Percentiles rank a stretch among this genome's conserved stretches.
Evolutionary conservation across 2,329 filamentous ascomycete species (phyloP).

Genomic region (Arthrobotrys entomopaga): DNA sequence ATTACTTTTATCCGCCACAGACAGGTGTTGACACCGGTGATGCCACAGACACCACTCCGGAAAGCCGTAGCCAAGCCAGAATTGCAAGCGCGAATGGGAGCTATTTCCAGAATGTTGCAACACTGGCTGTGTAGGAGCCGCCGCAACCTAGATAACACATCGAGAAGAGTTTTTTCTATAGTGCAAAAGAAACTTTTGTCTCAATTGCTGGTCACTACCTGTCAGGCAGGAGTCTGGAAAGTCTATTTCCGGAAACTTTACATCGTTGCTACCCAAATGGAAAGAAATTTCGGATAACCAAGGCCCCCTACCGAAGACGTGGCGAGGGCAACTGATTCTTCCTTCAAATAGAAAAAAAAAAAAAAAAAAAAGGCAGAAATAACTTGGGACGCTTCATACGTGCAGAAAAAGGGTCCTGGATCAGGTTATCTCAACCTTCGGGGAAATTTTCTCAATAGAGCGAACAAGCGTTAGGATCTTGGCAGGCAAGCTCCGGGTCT

Average conservation of each 20-base stretch:
- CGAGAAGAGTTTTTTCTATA: background rate
- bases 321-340: background rate
- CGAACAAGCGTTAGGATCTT: constrained; percentile 10
- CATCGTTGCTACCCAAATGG: constrained; percentile 16
- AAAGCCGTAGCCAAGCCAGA: background rate
- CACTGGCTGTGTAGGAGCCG: constrained; percentile 33
- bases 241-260: constrained; percentile 48
- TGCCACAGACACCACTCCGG: background rate
- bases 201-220: constrained; percentile 2
- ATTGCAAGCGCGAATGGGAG: background rate
- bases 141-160: constrained; percentile 4
- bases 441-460: constrained; percentile 21
- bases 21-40: background rate
- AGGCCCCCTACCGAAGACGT: constrained; percentile 11
- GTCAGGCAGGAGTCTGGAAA: constrained; percentile 23
- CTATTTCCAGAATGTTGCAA: constrained; percentile 32
- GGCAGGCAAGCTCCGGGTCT: background rate
- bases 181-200: constrained; percentile 22
- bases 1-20: constrained; percentile 29
- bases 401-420: constrained; percentile 15
- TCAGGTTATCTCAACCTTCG: constrained; percentile 44
- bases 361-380: constrained; percentile 35
- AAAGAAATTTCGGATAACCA: constrained; percentile 30
- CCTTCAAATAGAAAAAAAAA: constrained; percentile 30
- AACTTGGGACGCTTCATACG: constrained; percentile 16